These are phyloP conservation scores for Lachancea sp. DNA, from an alignment of 805 yeast species.

Conservation along the genomic window DNA sequence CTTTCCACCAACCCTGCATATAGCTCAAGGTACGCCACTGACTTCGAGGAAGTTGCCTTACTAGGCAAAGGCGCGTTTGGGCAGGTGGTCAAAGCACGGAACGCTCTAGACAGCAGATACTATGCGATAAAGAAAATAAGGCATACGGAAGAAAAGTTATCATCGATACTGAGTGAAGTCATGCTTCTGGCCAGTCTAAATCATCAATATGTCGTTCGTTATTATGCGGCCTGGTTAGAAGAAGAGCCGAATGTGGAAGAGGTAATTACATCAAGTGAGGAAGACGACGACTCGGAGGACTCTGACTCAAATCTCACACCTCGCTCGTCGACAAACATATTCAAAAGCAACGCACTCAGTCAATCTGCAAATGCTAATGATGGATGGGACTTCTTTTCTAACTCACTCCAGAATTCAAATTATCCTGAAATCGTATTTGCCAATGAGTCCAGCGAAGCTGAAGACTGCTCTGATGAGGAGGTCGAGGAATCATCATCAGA, in stretches of 20 bases:
- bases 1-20: conserved; percentile 29
- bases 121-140: conserved; percentile 91
- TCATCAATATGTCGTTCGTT: conserved; percentile 93
- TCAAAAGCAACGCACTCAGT: conserved; percentile 15
- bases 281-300: conserved; percentile 16
- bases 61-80: conserved; percentile 96
- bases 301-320: conserved; percentile 2
- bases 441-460: conserved; percentile 32
- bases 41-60: conserved; percentile 89
- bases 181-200: conserved; percentile 85
- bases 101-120: conserved; percentile 86
- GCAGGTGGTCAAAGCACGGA: conserved; percentile 95
- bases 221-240: conserved; percentile 96
- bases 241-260: conserved; percentile 45
- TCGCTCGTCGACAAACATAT: background rate
- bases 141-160: conserved; percentile 72
- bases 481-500: conserved; percentile 18
- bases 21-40: conserved; percentile 76
- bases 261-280: conserved; percentile 32
- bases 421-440: conserved; percentile 53
- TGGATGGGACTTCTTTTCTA: conserved; percentile 62
- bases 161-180: conserved; percentile 83
- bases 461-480: conserved; percentile 16
- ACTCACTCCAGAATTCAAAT: conserved; percentile 42
- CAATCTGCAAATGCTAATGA: conserved; percentile 28